phyloP scores from a whole-genome alignment of 2,329 filamentous ascomycete species.

The Ambrosiella beaveri region DNA sequence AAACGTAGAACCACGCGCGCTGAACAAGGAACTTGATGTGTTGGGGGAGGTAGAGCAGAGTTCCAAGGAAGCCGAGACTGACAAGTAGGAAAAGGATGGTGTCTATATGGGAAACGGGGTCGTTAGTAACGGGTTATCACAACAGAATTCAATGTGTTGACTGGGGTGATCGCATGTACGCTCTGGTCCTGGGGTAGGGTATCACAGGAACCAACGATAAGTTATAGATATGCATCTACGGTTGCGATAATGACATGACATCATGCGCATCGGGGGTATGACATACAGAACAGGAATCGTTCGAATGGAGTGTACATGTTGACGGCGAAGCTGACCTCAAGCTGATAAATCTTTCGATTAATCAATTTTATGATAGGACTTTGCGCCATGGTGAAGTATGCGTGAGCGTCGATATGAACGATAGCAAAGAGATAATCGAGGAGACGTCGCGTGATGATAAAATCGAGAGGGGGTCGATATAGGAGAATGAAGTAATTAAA shows the following conservation, averaged over 20 bases:
- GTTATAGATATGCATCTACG: background rate
- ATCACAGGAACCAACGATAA: background rate
- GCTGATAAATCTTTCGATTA: conserved; percentile 90
- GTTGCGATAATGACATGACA: background rate
- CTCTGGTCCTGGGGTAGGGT: background rate
- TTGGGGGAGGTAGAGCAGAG: conserved; percentile 81
- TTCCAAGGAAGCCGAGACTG: conserved; percentile 71
- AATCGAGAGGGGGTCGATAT: background rate
- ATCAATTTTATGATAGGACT: conserved; percentile 40
- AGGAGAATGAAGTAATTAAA: background rate
- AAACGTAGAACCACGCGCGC: conserved; percentile 88
- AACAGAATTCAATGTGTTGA: too few species aligned
- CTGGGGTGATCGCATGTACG: conserved; percentile 2
- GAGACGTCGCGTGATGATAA: background rate
- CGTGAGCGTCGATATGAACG: background rate
- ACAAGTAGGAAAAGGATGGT: conserved; percentile 81
- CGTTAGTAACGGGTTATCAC: background rate
- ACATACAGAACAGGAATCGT: conserved; percentile 91
- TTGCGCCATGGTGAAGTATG: conserved; percentile 9
- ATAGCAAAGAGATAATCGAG: background rate
- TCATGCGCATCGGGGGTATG: background rate
- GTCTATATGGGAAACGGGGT: conserved; percentile 35
- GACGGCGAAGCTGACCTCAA: conserved; percentile 88
- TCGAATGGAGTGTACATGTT: conserved; percentile 97
- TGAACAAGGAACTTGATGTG: conserved; percentile 69